Base-by-base conservation (phyloP, 768 basidiomycete genomes). In the Termitomyces sp. region DNA sequence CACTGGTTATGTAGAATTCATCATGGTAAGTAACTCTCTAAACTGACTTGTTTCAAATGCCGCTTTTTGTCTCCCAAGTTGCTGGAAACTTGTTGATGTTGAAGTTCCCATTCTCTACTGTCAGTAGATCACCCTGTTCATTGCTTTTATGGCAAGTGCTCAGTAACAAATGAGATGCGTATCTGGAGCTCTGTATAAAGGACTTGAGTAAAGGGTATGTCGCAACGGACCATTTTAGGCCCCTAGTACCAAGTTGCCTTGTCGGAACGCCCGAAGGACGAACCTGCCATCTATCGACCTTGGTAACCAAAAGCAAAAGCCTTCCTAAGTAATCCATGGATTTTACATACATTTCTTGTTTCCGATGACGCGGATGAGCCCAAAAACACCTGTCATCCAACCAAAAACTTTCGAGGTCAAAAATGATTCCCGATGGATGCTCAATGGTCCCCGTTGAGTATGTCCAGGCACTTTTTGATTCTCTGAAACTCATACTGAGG, bases 81-180 rank as follows among this genome's bases (percentile, higher is more conserved):
- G 5, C 23, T 17, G 23, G 11, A 25, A 25, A 17, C 17, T 23
- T 49, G 10, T 16, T 25, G 17, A 19, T 37, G 23, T 37, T 25
- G 3, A 49, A 34, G 9, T 17, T 35, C 21, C 14, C 49, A 19
- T 60, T 48, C 47, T 32, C 31, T 47, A 21, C 34, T 12, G n/a
- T n/a, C n/a, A n/a, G n/a, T 65, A 96, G 95, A 98, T 98, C 59
- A 96, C 62, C 95, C 95, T 45, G 92, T 98, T 8, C 86, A 95
- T 42, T 96, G 95, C 63, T 97, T 97, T 68, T 96, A 94, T 67
- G 96, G 96, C 44, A 98, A 73, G 95, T 98, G 60, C 88, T 98
- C 41, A 94, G 96, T 47, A 93, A 98, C 77, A 92, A 97, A 62
- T 98, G 96, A 95, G 88, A 84, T 57, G 81, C 82, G 21, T 98